A percentile compares a stretch with the other conserved stretches of the same genome.
phyloP scores from a whole-genome alignment of 2,329 filamentous ascomycete species.

The Phialophora expanda region DNA sequence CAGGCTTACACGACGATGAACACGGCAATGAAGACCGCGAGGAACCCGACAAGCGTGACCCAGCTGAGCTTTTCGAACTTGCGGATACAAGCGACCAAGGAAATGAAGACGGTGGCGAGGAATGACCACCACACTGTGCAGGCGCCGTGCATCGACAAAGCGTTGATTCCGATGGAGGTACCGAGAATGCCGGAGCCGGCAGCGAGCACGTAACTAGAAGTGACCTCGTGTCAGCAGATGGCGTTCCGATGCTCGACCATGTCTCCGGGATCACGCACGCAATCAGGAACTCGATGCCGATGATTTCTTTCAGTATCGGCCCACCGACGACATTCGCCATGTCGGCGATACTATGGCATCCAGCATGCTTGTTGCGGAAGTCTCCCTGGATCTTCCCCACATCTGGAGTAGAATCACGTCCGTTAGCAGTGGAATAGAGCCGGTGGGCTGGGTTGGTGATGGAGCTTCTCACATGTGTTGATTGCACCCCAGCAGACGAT shows the following conservation, averaged over 20 bases:
- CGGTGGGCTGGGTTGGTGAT: not conserved
- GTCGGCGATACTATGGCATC: conserved; percentile 60
- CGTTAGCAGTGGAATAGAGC: not conserved
- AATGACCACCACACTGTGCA: conserved; percentile 42
- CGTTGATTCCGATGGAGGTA: conserved; percentile 50
- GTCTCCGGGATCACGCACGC: conserved; percentile 41
- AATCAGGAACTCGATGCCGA: conserved; percentile 62
- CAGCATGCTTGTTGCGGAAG: conserved; percentile 56
- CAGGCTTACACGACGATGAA: conserved; percentile 44
- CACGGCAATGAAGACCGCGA: conserved; percentile 61
- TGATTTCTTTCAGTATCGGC: conserved; percentile 57
- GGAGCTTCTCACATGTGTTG: conserved; percentile 50
- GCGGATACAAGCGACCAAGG: conserved; percentile 36
- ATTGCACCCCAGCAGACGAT: conserved; percentile 56
- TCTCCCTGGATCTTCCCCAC: conserved; percentile 57
- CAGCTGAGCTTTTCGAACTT: conserved; percentile 49
- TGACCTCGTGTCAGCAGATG: not conserved
- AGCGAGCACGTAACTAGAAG: conserved; percentile 50
- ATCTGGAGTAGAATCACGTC: conserved; percentile 6
- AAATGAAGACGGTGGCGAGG: conserved; percentile 41
- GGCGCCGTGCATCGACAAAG: conserved; percentile 48
- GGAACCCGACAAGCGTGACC: conserved; percentile 66
- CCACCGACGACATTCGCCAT: conserved; percentile 65
- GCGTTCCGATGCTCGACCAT: not conserved
- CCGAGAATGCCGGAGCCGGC: conserved; percentile 52